Base-by-base conservation (phyloP, 1,284 basidiomycete species). In the Salmacisia buchloeana region DNA sequence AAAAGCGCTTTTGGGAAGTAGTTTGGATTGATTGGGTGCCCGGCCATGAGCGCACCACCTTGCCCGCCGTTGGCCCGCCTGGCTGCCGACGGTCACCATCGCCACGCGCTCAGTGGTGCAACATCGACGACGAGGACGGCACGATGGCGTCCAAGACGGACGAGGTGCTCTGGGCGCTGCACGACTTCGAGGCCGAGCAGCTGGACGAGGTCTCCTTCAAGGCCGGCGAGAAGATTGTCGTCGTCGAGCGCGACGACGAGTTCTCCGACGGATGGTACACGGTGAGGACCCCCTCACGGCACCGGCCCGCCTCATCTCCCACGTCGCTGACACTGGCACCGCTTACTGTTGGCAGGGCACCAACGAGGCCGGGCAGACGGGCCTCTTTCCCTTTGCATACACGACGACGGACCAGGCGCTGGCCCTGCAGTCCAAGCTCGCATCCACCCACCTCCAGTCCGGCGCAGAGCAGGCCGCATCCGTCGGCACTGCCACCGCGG, bases 211-310 rank as follows among this genome's bases (percentile, higher is more conserved):
- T 97, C 59, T 80, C 87, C 3, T 97, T 98, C 80, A 84, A 83
- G 63, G 88, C 88, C 2, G 94, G 93, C 7, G 92, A 97, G 71
- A 84, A 86, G 67, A 92, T 98, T 75, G 86, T 90, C 74, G 87
- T 98, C 46, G 70, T 97, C 45, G 94, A 98, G 83, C 90, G 87
- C 82, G 94, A 98, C 80, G 94, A 98, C 69, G 83, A 87, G 63
- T 98, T 92, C 79, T 87, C 87, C 45, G 94, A 98, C 81, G 94
- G 94, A n/a, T 98, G 94, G 94, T 97, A 91, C 92, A 89, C 92
- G 86, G 93, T 93, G 75, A 81, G 89, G 27, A 35, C 73, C 2
- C 9, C 2, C 2, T 27, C 4, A 7, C 56, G 12, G 1, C 23
- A 21, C 25, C n/a, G 3, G 27, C 9, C 21, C 38, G 65, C 59